phyloP scores from a whole-genome alignment of 208 protist species.

The Naegleria gruberi region DNA sequence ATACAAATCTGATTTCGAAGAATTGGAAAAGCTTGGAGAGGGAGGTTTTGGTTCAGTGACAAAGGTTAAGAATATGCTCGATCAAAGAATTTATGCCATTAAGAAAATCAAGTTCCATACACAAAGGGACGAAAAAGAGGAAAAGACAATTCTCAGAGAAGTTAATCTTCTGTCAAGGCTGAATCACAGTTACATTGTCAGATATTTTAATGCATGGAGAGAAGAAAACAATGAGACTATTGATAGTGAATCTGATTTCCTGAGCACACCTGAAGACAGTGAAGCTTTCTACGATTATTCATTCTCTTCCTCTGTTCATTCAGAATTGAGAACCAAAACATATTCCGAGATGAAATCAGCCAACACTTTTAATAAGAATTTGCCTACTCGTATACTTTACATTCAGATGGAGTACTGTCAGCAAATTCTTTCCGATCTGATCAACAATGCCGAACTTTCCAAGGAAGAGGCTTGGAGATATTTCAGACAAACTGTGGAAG shows the following conservation, averaged over 20 bases:
- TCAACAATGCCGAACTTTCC: background rate
- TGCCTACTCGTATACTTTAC: background rate
- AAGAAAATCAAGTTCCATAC: constrained; percentile 8
- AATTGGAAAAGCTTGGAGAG: background rate
- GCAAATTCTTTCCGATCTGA: background rate
- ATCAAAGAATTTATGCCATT: constrained; percentile 21
- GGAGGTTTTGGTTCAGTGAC: constrained; percentile 14
- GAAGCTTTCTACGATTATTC: background rate
- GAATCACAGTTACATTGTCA: background rate
- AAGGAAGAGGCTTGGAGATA: background rate
- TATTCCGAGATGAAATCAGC: background rate
- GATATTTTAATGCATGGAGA: constrained; percentile 27
- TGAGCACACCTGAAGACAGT: background rate
- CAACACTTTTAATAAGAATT: background rate
- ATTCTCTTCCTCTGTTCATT: background rate
- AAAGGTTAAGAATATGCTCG: constrained; percentile 7
- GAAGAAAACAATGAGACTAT: background rate
- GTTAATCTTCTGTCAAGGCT: constrained; percentile 8
- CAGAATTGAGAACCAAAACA: background rate
- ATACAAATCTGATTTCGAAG: constrained; percentile 12
- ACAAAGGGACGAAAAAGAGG: background rate
- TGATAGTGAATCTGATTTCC: background rate
- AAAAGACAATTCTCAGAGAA: constrained; percentile 17
- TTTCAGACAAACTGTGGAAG: constrained; percentile 22
- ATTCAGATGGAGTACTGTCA: constrained; percentile 25